Evolutionary conservation across 441 rosid genomes (phyloP).

Genomic region (Eruca vesicaria): DNA sequence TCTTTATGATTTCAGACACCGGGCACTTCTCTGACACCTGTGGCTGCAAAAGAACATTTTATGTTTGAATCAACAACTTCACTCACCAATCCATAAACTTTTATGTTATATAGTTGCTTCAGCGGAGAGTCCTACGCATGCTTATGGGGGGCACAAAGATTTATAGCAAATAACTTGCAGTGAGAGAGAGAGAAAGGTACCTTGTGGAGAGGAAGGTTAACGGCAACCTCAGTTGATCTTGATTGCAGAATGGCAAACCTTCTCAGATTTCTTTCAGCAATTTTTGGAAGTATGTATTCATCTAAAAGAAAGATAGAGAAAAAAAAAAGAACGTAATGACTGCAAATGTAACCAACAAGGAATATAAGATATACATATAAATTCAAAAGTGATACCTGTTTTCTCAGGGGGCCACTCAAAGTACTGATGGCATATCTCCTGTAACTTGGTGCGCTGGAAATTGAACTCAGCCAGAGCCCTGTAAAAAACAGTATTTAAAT

Average conservation of each 20-base stretch:
- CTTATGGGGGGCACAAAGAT: background rate
- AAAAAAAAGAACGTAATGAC: background rate
- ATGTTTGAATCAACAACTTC: background rate
- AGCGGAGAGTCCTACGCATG: background rate
- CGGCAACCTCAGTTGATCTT: conserved; percentile 46
- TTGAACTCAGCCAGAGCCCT: conserved; percentile 66
- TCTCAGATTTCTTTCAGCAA: conserved; percentile 85
- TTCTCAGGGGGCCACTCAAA: conserved; percentile 87
- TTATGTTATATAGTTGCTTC: background rate
- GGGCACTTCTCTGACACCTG: conserved; percentile 78
- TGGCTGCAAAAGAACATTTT: conserved; percentile 33
- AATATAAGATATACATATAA: background rate
- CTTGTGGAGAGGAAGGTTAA: conserved; percentile 49
- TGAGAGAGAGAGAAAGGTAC: conserved; percentile 34
- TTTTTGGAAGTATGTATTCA: conserved; percentile 86
- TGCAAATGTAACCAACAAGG: background rate
- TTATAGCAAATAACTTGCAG: conserved; percentile 9
- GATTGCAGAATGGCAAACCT: conserved; percentile 64
- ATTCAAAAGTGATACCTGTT: conserved; percentile 61
- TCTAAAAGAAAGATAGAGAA: conserved; percentile 44
- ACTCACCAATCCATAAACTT: background rate
- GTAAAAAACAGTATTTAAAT: background rate
- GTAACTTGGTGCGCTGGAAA: conserved; percentile 60
- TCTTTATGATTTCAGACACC: conserved; percentile 48
- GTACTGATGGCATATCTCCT: conserved; percentile 58